Conservation (phyloP, 1,139 yeast genomes). For the Lodderomyces elongisporus region DNA sequence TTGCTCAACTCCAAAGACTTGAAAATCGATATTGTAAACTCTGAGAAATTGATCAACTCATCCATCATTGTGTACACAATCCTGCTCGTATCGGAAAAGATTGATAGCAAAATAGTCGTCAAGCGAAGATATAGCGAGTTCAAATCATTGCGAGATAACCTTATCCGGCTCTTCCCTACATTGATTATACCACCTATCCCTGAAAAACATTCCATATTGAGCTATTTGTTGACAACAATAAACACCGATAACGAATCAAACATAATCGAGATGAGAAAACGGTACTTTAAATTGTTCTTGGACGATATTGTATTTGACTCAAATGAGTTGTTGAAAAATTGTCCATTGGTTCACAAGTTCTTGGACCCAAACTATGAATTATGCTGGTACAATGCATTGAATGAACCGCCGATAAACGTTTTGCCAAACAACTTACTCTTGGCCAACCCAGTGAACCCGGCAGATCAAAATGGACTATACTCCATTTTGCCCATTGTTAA, state of each 20-base stretch:
- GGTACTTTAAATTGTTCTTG: slow-evolving; percentile 36
- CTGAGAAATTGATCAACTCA: slow-evolving; percentile 36
- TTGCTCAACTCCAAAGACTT: slow-evolving; percentile 26
- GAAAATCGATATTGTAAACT: slow-evolving; percentile 28
- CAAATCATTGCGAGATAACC: slow-evolving; percentile 43
- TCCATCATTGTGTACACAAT: slow-evolving; percentile 40
- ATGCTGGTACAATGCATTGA: slow-evolving; percentile 44
- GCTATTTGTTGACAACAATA: slow-evolving; percentile 37
- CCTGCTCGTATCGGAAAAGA: slow-evolving; percentile 18
- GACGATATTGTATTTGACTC: slow-evolving; percentile 32
- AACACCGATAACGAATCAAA: slow-evolving; percentile 33
- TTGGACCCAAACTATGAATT: slow-evolving; percentile 47
- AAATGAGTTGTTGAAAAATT: slow-evolving; percentile 21
- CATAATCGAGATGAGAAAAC: slow-evolving; percentile 39
- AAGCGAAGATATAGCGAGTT: slow-evolving; percentile 54
- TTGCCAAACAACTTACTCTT: slow-evolving; percentile 38
- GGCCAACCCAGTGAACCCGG: slow-evolving; percentile 43
- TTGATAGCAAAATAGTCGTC: slow-evolving; percentile 26
- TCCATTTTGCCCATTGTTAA: slow-evolving; percentile 36
- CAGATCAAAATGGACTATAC: slow-evolving; percentile 44
- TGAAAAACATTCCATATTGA: slow-evolving; percentile 49
- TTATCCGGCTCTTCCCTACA: slow-evolving; percentile 46
- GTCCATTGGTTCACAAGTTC: slow-evolving; percentile 37
- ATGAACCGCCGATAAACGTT: slow-evolving; percentile 41
- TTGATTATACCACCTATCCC: slow-evolving; percentile 54